Base-by-base conservation (phyloP, 2,329 filamentous ascomycete species). In the Tolypocladium ophioglossoides region DNA sequence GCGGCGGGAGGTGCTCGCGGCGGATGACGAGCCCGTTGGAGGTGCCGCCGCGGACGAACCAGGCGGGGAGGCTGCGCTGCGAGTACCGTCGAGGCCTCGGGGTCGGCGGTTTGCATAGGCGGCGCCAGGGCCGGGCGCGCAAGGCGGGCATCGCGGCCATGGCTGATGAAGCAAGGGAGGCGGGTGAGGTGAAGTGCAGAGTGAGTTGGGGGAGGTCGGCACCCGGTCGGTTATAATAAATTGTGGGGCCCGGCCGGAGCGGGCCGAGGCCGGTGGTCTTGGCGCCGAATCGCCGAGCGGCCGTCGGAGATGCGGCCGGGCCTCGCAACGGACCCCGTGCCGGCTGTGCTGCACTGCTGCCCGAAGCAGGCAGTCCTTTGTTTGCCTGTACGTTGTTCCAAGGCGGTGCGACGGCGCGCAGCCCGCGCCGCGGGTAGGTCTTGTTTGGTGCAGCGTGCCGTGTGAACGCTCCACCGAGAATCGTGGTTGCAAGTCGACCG, bases 31-130 rank as follows among this genome's bases (percentile, higher is more conserved):
- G 72, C 16, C 82, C 85, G 56, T 84, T 79, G 18, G 84, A 87
- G n/a, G 84, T 87, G 30, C 85, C 85, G 52, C 84, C 84, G 49
- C 85, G 80, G 48, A 70, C 69, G 57, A 74, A 75, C 55, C 69
- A 65, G 3, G 72, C 72, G 16, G 72, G 70, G 51, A 74, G 66
- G 55, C 59, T 66, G 57, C 62, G 63, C 16, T 54, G 56, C n/a
- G 51, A 49, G 34, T 51, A 38, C 48, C 38, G 8, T 7, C 50
- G 54, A 7, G 27, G n/a, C 2, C 10, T n/a, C 14, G 16, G 12
- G 4, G 35, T 2, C 2, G 18, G 48, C 12, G 32, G 16, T 14
- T 12, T 16, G 27, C 27, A 6, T 4, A 32, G 9, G 27, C 44
- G 8, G 14, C 35, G 49, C 49, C 35, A 27, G 7, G 49, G 35